Percentiles rank a stretch among this genome's conserved stretches.
Evolutionary conservation across 2,329 filamentous ascomycete species (phyloP).

Genomic region (Pyrenochaeta sp.): DNA sequence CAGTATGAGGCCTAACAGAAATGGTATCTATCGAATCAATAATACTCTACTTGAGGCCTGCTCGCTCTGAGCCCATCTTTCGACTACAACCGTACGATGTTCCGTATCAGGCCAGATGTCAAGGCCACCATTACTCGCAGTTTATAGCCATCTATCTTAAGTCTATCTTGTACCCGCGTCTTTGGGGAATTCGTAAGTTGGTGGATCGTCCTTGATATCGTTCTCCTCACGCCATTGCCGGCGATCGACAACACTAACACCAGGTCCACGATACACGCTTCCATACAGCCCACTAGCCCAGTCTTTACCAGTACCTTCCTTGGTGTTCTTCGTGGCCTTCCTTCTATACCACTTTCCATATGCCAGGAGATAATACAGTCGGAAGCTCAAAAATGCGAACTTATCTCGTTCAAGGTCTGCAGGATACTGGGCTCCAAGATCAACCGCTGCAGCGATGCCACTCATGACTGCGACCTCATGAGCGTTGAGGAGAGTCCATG

Average conservation of each 20-base stretch:
- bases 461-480: conserved; percentile 75
- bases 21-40: no score
- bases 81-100: no score
- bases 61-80: no score
- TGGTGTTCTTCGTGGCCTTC: conserved; percentile 50
- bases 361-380: conserved; percentile 66
- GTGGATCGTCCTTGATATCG: conserved; percentile 25
- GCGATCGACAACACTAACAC: conserved; percentile 61
- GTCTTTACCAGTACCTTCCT: conserved; percentile 58
- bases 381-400: conserved; percentile 67
- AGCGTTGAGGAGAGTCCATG: conserved; percentile 74
- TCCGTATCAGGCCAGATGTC: no score
- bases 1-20: no score
- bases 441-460: conserved; percentile 74
- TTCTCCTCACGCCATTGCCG: conserved; percentile 62
- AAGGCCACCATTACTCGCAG: no score
- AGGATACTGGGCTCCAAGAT: conserved; percentile 70
- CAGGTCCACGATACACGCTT: conserved; percentile 66
- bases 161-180: no score
- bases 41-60: no score
- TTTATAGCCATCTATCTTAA: no score
- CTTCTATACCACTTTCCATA: conserved; percentile 69
- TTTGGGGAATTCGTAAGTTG: conserved; percentile 16
- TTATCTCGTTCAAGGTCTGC: conserved; percentile 68
- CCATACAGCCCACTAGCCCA: conserved; percentile 68